Percentiles rank a stretch among this genome's conserved stretches.
Conservation (phyloP, 2,329 filamentous ascomycete species). For the Botrytis fabae region DNA sequence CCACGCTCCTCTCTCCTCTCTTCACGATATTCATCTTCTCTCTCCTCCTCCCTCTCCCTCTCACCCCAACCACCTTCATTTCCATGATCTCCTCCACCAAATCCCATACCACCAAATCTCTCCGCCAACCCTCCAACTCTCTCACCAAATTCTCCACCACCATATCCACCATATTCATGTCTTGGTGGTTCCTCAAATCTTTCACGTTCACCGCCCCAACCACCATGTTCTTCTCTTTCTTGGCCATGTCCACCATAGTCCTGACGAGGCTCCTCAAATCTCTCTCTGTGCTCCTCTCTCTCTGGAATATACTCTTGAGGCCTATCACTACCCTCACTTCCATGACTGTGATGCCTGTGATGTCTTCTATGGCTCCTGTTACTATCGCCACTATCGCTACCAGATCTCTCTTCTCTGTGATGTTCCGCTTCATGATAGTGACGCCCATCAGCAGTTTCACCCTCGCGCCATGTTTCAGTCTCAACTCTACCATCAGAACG, state of each 20-base stretch:
- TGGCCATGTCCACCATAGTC: constrained; percentile 28
- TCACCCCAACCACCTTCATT: constrained; percentile 8
- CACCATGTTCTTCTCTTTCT: constrained; percentile 24
- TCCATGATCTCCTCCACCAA: neutral
- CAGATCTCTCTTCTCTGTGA: constrained; percentile 35
- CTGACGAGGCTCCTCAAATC: constrained; percentile 11
- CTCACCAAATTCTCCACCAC: constrained; percentile 20
- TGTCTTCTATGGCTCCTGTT: constrained; percentile 37
- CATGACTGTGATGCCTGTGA: constrained; percentile 33
- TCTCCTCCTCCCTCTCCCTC: neutral
- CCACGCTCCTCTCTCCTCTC: constrained; percentile 40
- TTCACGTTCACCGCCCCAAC: constrained; percentile 25
- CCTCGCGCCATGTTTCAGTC: constrained; percentile 32
- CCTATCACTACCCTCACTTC: constrained; percentile 25
- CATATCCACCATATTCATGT: constrained; percentile 22
- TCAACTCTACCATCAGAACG: constrained; percentile 42
- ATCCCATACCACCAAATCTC: constrained; percentile 19
- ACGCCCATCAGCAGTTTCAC: constrained; percentile 29
- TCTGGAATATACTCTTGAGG: constrained; percentile 26
- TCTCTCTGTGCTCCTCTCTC: constrained; percentile 7
- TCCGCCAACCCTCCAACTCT: constrained; percentile 22
- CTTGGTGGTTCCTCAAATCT: constrained; percentile 25
- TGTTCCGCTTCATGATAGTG: constrained; percentile 28
- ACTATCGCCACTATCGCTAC: constrained; percentile 37
- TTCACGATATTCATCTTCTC: constrained; percentile 44